A percentile compares a stretch with the other conserved stretches of the same genome.
Conservation (phyloP, 768 basidiomycete species). For the Termitomyces sp. region DNA sequence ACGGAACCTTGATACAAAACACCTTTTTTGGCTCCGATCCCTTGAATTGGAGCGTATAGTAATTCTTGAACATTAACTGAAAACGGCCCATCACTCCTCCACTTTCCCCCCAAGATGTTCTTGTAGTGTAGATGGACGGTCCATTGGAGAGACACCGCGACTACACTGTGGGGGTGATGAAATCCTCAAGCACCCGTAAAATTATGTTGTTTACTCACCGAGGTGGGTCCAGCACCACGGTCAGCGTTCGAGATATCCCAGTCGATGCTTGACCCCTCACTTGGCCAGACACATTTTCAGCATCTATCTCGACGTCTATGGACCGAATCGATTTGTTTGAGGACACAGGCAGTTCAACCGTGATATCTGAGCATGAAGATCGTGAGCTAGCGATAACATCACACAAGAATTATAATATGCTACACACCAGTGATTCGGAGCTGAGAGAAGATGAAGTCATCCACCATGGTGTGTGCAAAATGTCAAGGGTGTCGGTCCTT, state of each 20-base stretch:
- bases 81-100: not conserved
- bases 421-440: not conserved
- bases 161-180: no score
- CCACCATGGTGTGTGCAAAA: not conserved
- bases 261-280: not conserved
- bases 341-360: constrained; percentile 1
- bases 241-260: not conserved
- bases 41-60: not conserved
- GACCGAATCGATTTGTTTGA: constrained; percentile 10
- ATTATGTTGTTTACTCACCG: no score
- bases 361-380: constrained; percentile 2
- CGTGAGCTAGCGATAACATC: not conserved
- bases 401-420: no score
- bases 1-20: not conserved
- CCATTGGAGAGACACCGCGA: not conserved
- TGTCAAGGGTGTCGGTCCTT: not conserved
- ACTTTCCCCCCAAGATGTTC: not conserved
- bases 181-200: no score
- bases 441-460: not conserved
- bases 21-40: not conserved
- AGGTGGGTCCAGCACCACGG: constrained; percentile 1
- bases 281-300: not conserved
- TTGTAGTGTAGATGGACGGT: constrained; percentile 5
- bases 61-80: not conserved
- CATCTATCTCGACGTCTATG: constrained; percentile 7